phyloP scores from a whole-genome alignment of 495 filamentous ascomycete genomes.

The Aspergillus haitiensis region DNA sequence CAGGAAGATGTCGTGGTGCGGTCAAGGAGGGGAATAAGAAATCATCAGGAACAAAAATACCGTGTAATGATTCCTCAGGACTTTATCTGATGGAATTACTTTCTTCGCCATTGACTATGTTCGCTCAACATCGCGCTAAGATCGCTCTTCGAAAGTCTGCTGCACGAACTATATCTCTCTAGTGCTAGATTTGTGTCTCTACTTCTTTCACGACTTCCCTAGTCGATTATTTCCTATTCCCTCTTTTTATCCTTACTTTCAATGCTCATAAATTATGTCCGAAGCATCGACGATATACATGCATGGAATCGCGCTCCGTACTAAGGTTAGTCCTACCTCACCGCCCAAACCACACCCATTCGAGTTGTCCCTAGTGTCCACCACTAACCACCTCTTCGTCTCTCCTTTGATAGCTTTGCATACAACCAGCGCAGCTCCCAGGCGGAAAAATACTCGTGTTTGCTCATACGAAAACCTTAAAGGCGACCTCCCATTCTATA shows the following conservation, averaged over 20 bases:
- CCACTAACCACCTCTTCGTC: not conserved
- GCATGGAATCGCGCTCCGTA: not conserved
- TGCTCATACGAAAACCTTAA: not conserved
- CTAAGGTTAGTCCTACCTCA: not conserved
- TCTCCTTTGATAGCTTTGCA: not conserved
- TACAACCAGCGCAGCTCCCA: not conserved
- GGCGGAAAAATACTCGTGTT: not conserved
- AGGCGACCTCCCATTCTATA: not conserved
- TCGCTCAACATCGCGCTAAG: too few species aligned
- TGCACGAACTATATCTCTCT: too few species aligned
- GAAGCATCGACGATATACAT: not conserved
- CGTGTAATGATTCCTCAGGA: not conserved
- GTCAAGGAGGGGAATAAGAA: conserved; percentile 1
- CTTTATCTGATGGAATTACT: not conserved
- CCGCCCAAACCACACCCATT: not conserved
- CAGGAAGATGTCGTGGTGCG: conserved; percentile 3
- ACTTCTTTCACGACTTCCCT: not conserved
- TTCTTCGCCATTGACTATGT: not conserved
- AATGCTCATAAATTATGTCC: not conserved
- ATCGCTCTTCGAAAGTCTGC: too few species aligned
- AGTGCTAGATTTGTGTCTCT: too few species aligned
- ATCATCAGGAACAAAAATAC: conserved; percentile 2
- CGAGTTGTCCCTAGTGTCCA: not conserved
- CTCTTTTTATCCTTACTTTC: not conserved
- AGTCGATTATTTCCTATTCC: not conserved